Evolutionary conservation across 495 filamentous ascomycete species (phyloP).

Genomic region (Paragyromitra xinjiangensis): DNA sequence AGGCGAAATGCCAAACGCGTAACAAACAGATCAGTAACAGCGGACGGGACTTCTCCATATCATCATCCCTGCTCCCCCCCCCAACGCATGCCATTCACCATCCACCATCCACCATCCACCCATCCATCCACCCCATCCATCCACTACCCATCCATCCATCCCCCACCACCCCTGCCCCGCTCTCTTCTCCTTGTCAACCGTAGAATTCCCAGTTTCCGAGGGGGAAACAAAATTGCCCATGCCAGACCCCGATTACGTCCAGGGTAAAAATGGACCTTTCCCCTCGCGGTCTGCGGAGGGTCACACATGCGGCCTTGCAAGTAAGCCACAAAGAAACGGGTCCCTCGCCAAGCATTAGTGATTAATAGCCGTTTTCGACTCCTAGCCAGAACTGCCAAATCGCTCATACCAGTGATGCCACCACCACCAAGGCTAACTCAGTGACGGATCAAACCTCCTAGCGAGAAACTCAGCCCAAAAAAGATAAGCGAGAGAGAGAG

Average conservation of each 20-base stretch:
- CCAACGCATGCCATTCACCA: slow-evolving; percentile 26
- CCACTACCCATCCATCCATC: slow-evolving; percentile 5
- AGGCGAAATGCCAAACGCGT: slow-evolving; percentile 53
- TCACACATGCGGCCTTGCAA: slow-evolving; percentile 39
- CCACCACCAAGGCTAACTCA: not conserved
- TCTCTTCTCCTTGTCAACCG: slow-evolving; percentile 39
- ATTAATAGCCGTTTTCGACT: slow-evolving; percentile 20
- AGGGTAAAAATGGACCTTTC: slow-evolving; percentile 45
- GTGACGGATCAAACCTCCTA: not conserved
- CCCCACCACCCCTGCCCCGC: slow-evolving; percentile 54
- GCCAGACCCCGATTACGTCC: slow-evolving; percentile 47
- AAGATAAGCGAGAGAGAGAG: slow-evolving; percentile 1
- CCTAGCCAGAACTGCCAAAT: slow-evolving; percentile 19
- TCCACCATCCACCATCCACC: not conserved
- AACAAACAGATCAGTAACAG: slow-evolving; percentile 50
- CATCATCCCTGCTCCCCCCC: slow-evolving; percentile 47
- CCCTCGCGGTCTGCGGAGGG: slow-evolving; percentile 42
- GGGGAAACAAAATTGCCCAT: slow-evolving; percentile 51
- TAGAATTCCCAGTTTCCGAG: slow-evolving; percentile 47
- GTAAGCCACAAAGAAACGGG: slow-evolving; percentile 28
- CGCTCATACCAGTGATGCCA: slow-evolving; percentile 15
- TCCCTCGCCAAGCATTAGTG: slow-evolving; percentile 9
- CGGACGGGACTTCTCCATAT: slow-evolving; percentile 56
- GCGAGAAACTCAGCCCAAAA: slow-evolving; percentile 2
- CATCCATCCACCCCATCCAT: slow-evolving; percentile 11